Conservation (phyloP, 176 grass and related monocot genomes). For the Metroxylon sagu region DNA sequence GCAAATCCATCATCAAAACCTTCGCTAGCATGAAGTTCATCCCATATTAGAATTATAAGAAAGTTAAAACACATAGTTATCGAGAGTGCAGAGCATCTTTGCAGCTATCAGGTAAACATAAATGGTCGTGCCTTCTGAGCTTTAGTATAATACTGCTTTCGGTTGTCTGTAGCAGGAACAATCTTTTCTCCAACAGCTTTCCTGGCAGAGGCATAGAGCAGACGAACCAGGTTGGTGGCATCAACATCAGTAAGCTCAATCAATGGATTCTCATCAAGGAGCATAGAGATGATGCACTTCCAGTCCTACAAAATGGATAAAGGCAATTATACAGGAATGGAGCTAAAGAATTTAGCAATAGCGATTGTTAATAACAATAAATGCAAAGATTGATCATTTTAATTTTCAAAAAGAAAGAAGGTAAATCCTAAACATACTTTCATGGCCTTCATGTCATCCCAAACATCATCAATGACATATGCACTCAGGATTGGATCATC, state of each 20-base stretch:
- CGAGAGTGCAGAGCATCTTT: no score
- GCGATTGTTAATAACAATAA: no score
- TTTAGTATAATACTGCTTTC: constrained; percentile 81
- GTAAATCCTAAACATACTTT: constrained; percentile 38
- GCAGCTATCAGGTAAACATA: no score
- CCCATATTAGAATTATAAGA: no score
- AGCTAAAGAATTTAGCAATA: no score
- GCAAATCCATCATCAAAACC: no score
- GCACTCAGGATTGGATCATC: constrained; percentile 87
- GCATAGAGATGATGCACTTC: constrained; percentile 87
- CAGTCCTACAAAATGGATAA: constrained; percentile 54
- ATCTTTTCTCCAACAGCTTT: constrained; percentile 96
- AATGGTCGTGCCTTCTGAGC: constrained; percentile 48
- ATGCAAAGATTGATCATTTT: no score
- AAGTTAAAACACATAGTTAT: no score
- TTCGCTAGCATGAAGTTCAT: no score
- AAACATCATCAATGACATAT: constrained; percentile 99
- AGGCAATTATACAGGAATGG: not conserved
- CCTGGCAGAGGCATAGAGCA: constrained; percentile 79
- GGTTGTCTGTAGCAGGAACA: constrained; percentile 74
- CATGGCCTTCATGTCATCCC: constrained; percentile 99
- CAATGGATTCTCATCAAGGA: constrained; percentile 73
- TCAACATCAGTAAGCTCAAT: constrained; percentile 79
- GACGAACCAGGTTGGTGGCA: constrained; percentile 80
- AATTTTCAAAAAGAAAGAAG: constrained; percentile 8